Percentiles rank a stretch among this genome's conserved stretches.
These are phyloP conservation scores for Venturia oleaginea DNA, from an alignment of 2,329 filamentous ascomycete genomes.

Conservation along the genomic window DNA sequence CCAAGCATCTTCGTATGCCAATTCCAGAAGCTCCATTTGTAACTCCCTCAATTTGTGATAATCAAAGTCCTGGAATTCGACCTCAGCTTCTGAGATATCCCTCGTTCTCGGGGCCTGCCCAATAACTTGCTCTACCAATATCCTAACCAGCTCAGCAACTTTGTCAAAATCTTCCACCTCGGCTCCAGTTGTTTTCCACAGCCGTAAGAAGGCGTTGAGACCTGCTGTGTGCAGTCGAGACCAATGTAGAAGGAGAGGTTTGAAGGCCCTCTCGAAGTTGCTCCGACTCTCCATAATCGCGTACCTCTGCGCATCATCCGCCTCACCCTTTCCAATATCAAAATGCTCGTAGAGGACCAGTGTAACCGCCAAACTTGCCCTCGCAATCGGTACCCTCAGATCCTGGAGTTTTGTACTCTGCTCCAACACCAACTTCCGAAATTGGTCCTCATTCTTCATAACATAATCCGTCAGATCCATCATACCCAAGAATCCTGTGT, in stretches of 20 bases:
- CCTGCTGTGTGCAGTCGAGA: constrained; percentile 78
- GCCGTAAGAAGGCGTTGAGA: constrained; percentile 75
- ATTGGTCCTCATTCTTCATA: constrained; percentile 80
- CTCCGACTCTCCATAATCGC: constrained; percentile 64
- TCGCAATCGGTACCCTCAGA: constrained; percentile 77
- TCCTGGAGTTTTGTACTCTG: constrained; percentile 64
- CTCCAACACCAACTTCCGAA: constrained; percentile 84
- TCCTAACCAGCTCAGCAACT: constrained; percentile 81
- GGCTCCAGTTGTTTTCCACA: constrained; percentile 88
- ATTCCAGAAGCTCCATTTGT: constrained; percentile 86
- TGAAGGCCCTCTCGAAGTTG: constrained; percentile 78
- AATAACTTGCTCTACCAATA: constrained; percentile 82
- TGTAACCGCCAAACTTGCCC: constrained; percentile 79
- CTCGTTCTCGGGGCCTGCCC: constrained; percentile 73
- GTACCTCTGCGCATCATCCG: constrained; percentile 69
- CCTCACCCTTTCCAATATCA: constrained; percentile 75
- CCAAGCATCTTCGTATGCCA: constrained; percentile 93
- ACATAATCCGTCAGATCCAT: constrained; percentile 97
- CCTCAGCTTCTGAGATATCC: constrained; percentile 79
- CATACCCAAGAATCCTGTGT: constrained; percentile 83
- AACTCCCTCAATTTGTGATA: constrained; percentile 68
- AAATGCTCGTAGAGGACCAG: constrained; percentile 91
- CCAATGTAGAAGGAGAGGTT: constrained; percentile 85
- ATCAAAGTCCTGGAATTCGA: constrained; percentile 78
- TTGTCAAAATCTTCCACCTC: constrained; percentile 85